A percentile compares a stretch with the other conserved stretches of the same genome.
These are phyloP conservation scores for Maudiozyma serrabonitensis DNA, from an alignment of 805 yeast genomes.

Conservation along the genomic window DNA sequence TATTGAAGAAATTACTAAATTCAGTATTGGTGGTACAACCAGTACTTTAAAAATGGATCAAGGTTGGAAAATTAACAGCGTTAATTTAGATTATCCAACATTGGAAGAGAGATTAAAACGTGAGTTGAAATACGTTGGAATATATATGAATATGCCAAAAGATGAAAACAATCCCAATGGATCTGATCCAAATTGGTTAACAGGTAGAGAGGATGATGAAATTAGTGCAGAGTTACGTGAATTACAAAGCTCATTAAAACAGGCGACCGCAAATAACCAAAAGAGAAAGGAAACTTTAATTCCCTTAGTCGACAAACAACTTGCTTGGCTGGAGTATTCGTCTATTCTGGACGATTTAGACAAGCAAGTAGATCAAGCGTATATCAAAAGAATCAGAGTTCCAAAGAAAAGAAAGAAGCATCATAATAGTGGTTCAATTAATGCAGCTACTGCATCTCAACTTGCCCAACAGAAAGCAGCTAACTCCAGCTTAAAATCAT, in stretches of 20 bases:
- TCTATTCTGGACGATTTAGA: conserved; percentile 88
- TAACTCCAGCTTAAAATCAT: conserved; percentile 64
- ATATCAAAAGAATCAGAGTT: conserved; percentile 68
- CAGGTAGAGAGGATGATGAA: conserved; percentile 86
- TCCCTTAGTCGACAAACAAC: conserved; percentile 73
- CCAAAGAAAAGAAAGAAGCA: conserved; percentile 42
- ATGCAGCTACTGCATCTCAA: conserved; percentile 27
- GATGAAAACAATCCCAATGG: conserved; percentile 23
- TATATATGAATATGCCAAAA: conserved; percentile 51
- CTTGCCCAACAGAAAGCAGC: conserved; percentile 57
- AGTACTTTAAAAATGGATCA: conserved; percentile 34
- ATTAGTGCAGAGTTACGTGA: conserved; percentile 72
- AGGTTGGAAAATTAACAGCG: conserved; percentile 38
- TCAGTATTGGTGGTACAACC: conserved; percentile 15
- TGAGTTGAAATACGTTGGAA: conserved; percentile 84
- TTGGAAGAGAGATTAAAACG: conserved; percentile 82
- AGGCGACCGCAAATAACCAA: conserved; percentile 52
- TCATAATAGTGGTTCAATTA: conserved; percentile 3
- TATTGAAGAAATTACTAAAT: conserved; percentile 6
- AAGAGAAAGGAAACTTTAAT: conserved; percentile 54
- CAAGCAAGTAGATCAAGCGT: conserved; percentile 94
- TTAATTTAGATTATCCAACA: conserved; percentile 57
- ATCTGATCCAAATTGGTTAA: conserved; percentile 53
- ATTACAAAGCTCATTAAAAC: conserved; percentile 59
- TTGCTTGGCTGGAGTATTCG: conserved; percentile 91